These are phyloP conservation scores for Salvia rosmarinus DNA, from an alignment of 257 asterid genomes.

Conservation along the genomic window DNA sequence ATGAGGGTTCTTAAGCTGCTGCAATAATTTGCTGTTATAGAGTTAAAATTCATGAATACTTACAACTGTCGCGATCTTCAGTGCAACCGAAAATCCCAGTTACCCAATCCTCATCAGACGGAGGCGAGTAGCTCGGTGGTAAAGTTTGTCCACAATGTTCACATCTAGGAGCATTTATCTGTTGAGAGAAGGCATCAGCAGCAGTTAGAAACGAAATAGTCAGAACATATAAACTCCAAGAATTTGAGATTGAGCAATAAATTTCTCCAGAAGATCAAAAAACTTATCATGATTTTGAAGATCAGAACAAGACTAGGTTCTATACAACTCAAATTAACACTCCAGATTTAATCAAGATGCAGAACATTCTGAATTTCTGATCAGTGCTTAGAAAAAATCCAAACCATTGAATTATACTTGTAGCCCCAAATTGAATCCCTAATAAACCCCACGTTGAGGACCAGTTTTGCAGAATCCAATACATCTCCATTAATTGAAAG, in stretches of 20 bases:
- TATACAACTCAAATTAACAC: not conserved
- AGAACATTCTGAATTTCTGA: too few relatives aligned
- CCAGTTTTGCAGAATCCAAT: not conserved
- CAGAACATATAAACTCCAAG: not conserved
- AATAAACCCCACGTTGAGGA: not conserved
- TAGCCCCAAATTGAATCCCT: not conserved
- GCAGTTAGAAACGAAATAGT: not conserved
- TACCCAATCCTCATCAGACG: slow-evolving; percentile 76
- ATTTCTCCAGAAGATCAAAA: not conserved
- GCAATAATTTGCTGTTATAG: not conserved
- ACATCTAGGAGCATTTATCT: slow-evolving; percentile 67
- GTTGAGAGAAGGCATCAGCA: slow-evolving; percentile 31
- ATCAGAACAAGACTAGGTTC: not conserved
- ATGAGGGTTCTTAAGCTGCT: not conserved
- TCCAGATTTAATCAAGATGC: not conserved
- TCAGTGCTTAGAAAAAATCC: too few relatives aligned
- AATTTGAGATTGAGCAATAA: not conserved
- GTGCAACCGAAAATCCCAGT: slow-evolving; percentile 74
- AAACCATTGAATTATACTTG: too few relatives aligned
- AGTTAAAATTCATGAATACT: slow-evolving; percentile 12
- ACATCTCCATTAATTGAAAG: not conserved
- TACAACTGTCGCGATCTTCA: slow-evolving; percentile 71
- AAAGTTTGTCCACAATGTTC: slow-evolving; percentile 74
- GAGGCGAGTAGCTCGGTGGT: slow-evolving; percentile 69
- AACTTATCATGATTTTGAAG: not conserved